phyloP scores from a whole-genome alignment of 192 early-diverging fungal genomes.

The Geranomyces variabilis region DNA sequence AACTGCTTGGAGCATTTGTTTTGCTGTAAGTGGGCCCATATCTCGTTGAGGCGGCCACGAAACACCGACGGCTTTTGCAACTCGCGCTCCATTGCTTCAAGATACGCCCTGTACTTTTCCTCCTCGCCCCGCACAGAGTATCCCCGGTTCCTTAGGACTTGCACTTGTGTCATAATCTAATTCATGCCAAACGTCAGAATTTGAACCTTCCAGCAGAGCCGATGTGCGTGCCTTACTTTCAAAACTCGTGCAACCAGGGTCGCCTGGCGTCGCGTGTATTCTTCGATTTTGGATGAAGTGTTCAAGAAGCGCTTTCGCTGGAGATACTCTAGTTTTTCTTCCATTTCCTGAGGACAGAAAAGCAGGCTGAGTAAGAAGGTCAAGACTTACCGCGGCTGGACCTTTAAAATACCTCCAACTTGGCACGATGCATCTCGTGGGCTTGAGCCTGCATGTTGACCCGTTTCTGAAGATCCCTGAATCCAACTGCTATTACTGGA shows the following conservation, averaged over 20 bases:
- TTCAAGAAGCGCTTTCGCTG: conserved; percentile 72
- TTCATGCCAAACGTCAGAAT: background rate
- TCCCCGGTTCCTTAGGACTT: conserved; percentile 81
- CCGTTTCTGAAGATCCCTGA: conserved; percentile 87
- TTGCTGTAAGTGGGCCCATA: conserved; percentile 78
- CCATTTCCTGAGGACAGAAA: conserved; percentile 56
- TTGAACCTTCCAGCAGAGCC: too few species aligned
- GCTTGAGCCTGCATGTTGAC: conserved; percentile 74
- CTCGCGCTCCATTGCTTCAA: conserved; percentile 77
- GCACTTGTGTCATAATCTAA: conserved; percentile 86
- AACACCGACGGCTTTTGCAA: conserved; percentile 79
- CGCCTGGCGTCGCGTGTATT: conserved; percentile 77
- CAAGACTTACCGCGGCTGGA: too few species aligned
- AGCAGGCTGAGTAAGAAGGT: background rate
- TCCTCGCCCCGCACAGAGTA: conserved; percentile 83
- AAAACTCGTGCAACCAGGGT: conserved; percentile 77
- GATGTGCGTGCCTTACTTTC: conserved; percentile 59
- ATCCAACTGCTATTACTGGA: conserved; percentile 87
- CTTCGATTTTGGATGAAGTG: conserved; percentile 72
- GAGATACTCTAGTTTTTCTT: conserved; percentile 59
- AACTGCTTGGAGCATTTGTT: conserved; percentile 60
- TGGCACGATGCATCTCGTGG: conserved; percentile 69
- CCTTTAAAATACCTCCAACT: conserved; percentile 71
- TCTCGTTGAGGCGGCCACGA: conserved; percentile 78
- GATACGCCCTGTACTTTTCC: conserved; percentile 71